Conservation (phyloP, 352 stramenopile genomes). For the Phytopythium delawarense region DNA sequence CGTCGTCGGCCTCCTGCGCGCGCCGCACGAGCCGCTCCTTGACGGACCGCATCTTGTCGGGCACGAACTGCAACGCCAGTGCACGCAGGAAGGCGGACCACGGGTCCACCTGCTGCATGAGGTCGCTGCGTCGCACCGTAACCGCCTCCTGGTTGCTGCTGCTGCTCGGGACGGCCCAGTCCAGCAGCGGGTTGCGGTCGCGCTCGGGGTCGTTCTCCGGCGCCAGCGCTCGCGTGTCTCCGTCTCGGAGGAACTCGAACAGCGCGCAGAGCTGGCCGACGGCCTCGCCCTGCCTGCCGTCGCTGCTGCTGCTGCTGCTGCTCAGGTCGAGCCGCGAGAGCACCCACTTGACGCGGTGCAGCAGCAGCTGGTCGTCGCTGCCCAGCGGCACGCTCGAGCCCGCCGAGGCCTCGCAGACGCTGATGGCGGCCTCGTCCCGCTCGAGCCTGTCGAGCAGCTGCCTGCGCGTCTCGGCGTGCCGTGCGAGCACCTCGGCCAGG, state of each 20-base stretch:
- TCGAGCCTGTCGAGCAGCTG: slow-evolving; percentile 50
- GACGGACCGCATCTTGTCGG: slow-evolving; percentile 51
- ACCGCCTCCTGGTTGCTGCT: neutral
- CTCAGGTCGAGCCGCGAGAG: slow-evolving; percentile 60
- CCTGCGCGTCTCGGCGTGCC: slow-evolving; percentile 36
- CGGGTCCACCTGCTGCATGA: slow-evolving; percentile 31
- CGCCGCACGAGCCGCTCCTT: slow-evolving; percentile 60
- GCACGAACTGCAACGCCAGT: slow-evolving; percentile 64
- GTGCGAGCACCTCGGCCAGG: slow-evolving; percentile 51
- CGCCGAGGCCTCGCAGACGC: slow-evolving; percentile 37
- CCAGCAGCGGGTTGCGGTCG: slow-evolving; percentile 12
- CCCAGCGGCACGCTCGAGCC: slow-evolving; percentile 3
- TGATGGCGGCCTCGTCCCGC: slow-evolving; percentile 50
- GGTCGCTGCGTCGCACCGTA: slow-evolving; percentile 27
- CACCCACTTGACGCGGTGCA: slow-evolving; percentile 78
- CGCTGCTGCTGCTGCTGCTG: slow-evolving; percentile 7
- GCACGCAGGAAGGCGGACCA: slow-evolving; percentile 64
- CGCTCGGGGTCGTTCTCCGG: slow-evolving; percentile 51
- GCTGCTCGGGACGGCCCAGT: slow-evolving; percentile 1
- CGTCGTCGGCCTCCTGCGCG: slow-evolving; percentile 37
- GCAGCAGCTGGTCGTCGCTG: slow-evolving; percentile 54
- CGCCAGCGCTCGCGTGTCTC: slow-evolving; percentile 34
- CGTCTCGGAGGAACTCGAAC: slow-evolving; percentile 71
- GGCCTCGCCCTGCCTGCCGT: slow-evolving; percentile 13
- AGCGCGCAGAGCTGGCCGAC: slow-evolving; percentile 67